A percentile compares a stretch with the other conserved stretches of the same genome.
Evolutionary conservation across 257 asterid species (phyloP).

Genomic region (Handroanthus guayacan): DNA sequence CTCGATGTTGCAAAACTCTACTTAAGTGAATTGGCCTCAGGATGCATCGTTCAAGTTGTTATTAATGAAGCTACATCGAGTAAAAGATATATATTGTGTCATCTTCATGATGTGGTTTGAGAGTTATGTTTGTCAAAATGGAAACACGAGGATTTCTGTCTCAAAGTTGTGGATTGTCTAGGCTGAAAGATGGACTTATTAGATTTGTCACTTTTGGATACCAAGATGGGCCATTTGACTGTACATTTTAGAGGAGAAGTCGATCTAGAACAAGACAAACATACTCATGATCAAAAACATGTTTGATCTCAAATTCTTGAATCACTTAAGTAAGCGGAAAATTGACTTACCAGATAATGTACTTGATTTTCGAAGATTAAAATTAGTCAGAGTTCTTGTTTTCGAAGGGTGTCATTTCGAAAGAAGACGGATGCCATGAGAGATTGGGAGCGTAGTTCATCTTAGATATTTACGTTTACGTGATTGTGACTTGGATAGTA

Average conservation of each 20-base stretch:
- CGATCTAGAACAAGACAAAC: background rate
- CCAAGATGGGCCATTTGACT: slow-evolving; percentile 1
- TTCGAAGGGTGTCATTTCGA: slow-evolving; percentile 11
- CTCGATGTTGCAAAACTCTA: slow-evolving; percentile 19
- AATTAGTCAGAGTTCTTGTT: slow-evolving; percentile 11
- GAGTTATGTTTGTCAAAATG: slow-evolving; percentile 28
- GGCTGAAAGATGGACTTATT: background rate
- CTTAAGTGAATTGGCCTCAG: slow-evolving; percentile 16
- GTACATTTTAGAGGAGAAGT: slow-evolving; percentile 21
- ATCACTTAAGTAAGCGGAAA: background rate
- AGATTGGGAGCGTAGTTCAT: slow-evolving; percentile 20
- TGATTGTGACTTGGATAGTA: background rate
- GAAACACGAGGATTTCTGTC: slow-evolving; percentile 15
- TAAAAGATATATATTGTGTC: background rate
- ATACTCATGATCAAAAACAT: background rate
- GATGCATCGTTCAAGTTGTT: slow-evolving; percentile 20
- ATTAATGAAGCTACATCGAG: background rate
- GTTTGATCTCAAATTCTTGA: slow-evolving; percentile 14
- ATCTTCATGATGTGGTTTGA: slow-evolving; percentile 23
- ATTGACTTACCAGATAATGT: background rate
- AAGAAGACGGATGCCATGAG: slow-evolving; percentile 7
- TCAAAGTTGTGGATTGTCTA: slow-evolving; percentile 4
- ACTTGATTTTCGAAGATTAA: slow-evolving; percentile 8
- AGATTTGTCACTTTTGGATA: slow-evolving; percentile 13
- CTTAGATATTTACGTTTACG: slow-evolving; percentile 18